Percentiles rank a stretch among this genome's conserved stretches.
phyloP scores from a whole-genome alignment of 2,329 filamentous ascomycete genomes.

The Fusarium vanettenii region DNA sequence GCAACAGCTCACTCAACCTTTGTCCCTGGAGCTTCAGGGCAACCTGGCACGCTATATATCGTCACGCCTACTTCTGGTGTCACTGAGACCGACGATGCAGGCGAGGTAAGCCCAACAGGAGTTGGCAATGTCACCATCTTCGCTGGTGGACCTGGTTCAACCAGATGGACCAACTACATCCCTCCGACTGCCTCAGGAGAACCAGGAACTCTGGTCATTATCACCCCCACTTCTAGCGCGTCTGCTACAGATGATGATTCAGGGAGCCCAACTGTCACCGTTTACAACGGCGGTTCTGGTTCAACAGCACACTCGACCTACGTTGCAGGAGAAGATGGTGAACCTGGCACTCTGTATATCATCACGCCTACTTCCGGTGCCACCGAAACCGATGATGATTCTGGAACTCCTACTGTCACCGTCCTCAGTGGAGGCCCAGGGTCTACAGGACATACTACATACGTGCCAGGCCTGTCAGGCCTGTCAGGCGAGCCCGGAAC shows the following conservation, averaged over 20 bases:
- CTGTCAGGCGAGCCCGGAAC: neutral
- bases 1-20: neutral
- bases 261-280: neutral
- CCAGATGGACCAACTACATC: neutral
- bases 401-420: neutral
- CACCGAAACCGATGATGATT: neutral
- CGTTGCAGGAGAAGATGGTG: neutral
- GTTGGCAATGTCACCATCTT: neutral
- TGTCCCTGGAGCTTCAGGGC: neutral
- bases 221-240: neutral
- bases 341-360: neutral
- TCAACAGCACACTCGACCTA: neutral
- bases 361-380: neutral
- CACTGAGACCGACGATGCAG: neutral
- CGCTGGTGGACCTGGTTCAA: neutral
- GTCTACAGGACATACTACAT: neutral
- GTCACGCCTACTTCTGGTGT: neutral
- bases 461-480: neutral
- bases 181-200: conserved; percentile 5
- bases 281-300: neutral
- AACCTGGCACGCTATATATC: conserved; percentile 16
- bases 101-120: neutral
- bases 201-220: conserved; percentile 10
- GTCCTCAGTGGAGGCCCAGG: conserved; percentile 13
- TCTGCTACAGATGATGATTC: neutral